Conservation (phyloP, 2,329 filamentous ascomycete species). For the Alternaria gaisen region DNA sequence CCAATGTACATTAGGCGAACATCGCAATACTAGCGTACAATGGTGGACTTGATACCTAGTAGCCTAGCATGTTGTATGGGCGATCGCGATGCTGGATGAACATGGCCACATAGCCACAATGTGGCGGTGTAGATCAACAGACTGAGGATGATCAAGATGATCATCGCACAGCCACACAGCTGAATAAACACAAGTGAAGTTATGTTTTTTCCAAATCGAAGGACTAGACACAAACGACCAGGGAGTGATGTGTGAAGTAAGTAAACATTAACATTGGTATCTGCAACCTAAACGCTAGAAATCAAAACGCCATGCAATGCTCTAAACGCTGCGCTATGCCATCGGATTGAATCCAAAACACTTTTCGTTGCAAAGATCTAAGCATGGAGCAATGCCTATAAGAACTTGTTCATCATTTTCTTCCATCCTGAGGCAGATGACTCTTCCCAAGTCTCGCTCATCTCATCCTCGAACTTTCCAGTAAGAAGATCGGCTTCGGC, state of each 20-base stretch:
- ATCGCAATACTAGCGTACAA: not conserved
- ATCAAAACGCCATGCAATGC: constrained; percentile 29
- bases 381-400: constrained; percentile 17
- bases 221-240: not conserved
- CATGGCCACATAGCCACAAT: constrained; percentile 1
- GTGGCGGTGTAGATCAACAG: not conserved
- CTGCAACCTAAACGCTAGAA: constrained; percentile 10
- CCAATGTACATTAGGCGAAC: not conserved
- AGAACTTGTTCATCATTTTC: constrained; percentile 40
- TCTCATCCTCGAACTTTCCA: constrained; percentile 48
- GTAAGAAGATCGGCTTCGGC: constrained; percentile 55
- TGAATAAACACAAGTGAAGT: not conserved
- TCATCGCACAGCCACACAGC: not conserved
- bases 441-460: constrained; percentile 46
- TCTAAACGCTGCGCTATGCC: constrained; percentile 29
- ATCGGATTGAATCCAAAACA: constrained; percentile 21
- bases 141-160: not conserved
- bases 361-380: constrained; percentile 14
- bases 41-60: not conserved
- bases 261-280: constrained; percentile 29
- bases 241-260: not conserved
- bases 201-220: not conserved
- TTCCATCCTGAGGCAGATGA: constrained; percentile 42
- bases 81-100: not conserved
- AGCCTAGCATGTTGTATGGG: not conserved